Base-by-base conservation (phyloP, 1,284 basidiomycete genomes). In the Xerocomus minutiporus region DNA sequence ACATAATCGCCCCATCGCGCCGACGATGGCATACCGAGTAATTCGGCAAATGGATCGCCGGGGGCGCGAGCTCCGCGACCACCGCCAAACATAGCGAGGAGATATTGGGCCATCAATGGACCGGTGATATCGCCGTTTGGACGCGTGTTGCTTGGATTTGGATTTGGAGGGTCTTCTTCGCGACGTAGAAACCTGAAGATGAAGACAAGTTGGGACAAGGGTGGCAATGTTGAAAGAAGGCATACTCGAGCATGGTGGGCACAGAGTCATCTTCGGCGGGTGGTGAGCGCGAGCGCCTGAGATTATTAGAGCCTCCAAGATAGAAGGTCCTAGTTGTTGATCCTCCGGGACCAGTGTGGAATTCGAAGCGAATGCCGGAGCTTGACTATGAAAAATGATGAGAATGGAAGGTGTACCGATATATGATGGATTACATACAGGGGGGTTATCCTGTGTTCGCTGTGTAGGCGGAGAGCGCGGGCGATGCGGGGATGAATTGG, bases 1-100 rank as follows among this genome's bases (percentile, higher is more conserved):
- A 88, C 88, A 71, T 91, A 91, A 64, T 91, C 88, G 9, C 89
- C 89, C 82, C 82, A 81, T 60, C 80, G 70, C 4, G 73, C 66
- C 52, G 63, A 67, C 52, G 65, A 59, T 66, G 65, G 66, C 65
- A 67, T 35, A 42, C 64, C 56, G 53, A 66, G 23, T 52, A 79
- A 43, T 25, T 75, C 74, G 26, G 69, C 52, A 46, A 78, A 64
- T 5, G 76, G 74, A 59, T 79, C 76, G 26, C 71, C 61, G 17
- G 63, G 62, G 8, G 60, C 67, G 17, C 54, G 54, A n/a, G 73
- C 57, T 65, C 72, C 54, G 6, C 66, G 67, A 48, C 78, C 53
- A 6, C 66, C 66, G 47, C 78, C 78, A 34, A 89, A 71, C 57
- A 88, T 66, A 1, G 82, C 71, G 66, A 87, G 73, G 1, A 90